Evolutionary conservation across 495 filamentous ascomycete species (phyloP).

Genomic region (Tuber aestivum): DNA sequence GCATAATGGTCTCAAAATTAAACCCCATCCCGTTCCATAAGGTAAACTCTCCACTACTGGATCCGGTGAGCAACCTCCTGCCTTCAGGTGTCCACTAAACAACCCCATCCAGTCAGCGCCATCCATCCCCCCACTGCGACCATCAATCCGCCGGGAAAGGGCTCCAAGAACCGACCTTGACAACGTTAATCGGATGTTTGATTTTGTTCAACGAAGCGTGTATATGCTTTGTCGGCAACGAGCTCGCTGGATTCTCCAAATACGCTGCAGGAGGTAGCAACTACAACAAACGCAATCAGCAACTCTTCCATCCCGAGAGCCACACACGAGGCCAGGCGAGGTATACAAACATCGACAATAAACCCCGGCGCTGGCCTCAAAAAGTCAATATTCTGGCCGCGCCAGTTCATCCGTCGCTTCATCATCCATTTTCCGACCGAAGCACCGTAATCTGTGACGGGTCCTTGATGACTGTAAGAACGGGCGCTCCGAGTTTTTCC

Average conservation of each 20-base stretch:
- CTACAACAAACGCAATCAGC: conserved; percentile 48
- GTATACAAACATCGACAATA: conserved; percentile 70
- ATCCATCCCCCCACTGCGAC: conserved; percentile 3
- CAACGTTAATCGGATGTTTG: conserved; percentile 94
- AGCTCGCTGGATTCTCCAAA: conserved; percentile 64
- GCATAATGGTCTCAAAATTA: conserved; percentile 99
- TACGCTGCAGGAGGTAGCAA: conserved; percentile 80
- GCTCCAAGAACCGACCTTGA: conserved; percentile 45
- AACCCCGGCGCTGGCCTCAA: conserved; percentile 79
- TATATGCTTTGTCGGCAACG: conserved; percentile 79
- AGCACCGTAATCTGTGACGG: conserved; percentile 92
- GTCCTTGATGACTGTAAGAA: conserved; percentile 51
- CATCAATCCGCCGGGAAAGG: no score
- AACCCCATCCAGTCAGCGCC: not conserved
- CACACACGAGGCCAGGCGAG: not conserved
- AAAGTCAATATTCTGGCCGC: conserved; percentile 61
- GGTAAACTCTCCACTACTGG: conserved; percentile 94
- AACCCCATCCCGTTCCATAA: conserved; percentile 98
- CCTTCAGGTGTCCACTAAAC: conserved; percentile 90
- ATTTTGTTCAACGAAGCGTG: conserved; percentile 97
- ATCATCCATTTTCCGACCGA: conserved; percentile 91
- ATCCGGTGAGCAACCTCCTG: conserved; percentile 79
- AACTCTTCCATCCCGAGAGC: conserved; percentile 9
- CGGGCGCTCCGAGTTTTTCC: not conserved
- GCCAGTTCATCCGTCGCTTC: conserved; percentile 69